Conservation (phyloP, 306 rosid species). For the Rubus idaeus region DNA sequence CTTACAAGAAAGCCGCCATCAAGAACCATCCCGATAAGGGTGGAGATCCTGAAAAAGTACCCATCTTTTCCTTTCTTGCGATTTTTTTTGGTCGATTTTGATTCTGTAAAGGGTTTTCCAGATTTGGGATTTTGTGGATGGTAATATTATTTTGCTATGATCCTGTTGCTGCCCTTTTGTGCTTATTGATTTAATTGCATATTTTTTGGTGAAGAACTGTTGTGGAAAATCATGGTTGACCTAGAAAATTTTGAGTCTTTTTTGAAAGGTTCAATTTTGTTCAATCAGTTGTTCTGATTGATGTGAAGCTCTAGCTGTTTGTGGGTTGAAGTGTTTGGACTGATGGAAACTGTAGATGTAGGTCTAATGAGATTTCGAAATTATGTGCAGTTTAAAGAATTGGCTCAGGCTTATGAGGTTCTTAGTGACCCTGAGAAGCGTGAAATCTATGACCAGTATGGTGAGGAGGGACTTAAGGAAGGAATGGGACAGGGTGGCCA, state of each 20-base stretch:
- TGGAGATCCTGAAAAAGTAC: slow-evolving; percentile 79
- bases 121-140: not conserved
- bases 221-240: not conserved
- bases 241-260: not conserved
- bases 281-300: not conserved
- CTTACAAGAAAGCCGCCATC: slow-evolving; percentile 83
- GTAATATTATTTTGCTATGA: too few relatives aligned
- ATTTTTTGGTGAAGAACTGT: too few relatives aligned
- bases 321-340: not conserved
- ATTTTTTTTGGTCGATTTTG: not conserved
- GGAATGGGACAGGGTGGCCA: slow-evolving; percentile 72
- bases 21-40: slow-evolving; percentile 93
- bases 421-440: slow-evolving; percentile 88
- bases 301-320: not conserved
- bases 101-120: not conserved
- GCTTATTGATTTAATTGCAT: not conserved
- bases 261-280: too few relatives aligned
- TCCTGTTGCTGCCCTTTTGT: too few relatives aligned
- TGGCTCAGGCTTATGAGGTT: slow-evolving; percentile 86
- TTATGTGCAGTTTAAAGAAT: slow-evolving; percentile 67
- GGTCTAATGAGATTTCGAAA: not conserved
- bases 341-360: not conserved
- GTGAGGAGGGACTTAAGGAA: slow-evolving; percentile 93
- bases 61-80: not conserved
- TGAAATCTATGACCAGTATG: slow-evolving; percentile 78